phyloP scores from a whole-genome alignment of 176 grass and related monocot genomes.

The Cymbopogon citratus region DNA sequence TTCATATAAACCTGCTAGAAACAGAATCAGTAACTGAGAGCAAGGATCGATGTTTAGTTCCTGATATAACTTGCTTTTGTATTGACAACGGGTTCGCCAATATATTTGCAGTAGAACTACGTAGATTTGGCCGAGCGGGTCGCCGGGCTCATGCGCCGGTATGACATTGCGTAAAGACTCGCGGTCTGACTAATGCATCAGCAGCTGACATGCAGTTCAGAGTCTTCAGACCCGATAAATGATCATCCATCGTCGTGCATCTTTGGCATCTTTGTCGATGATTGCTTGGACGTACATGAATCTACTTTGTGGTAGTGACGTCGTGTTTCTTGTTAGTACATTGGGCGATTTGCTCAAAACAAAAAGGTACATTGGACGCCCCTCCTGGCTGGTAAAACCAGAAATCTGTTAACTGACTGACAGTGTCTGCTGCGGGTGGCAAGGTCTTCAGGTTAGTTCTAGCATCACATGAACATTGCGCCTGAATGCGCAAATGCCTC shows the following conservation, averaged over 20 bases:
- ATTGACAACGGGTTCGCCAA: too few species aligned
- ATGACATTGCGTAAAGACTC: conserved; percentile 6
- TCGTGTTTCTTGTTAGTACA: not conserved
- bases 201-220: too few species aligned
- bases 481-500: not conserved
- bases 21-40: too few species aligned
- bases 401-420: not conserved
- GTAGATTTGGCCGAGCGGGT: conserved; percentile 59
- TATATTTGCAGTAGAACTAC: too few species aligned
- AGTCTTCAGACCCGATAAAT: too few species aligned
- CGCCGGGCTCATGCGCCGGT: conserved; percentile 7
- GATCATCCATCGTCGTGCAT: not conserved
- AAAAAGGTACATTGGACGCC: too few species aligned
- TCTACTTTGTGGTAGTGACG: too few species aligned
- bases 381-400: not conserved
- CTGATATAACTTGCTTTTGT: too few species aligned
- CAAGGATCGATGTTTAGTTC: too few species aligned
- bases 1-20: too few species aligned
- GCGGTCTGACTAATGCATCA: not conserved
- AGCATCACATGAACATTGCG: not conserved
- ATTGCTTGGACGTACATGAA: not conserved
- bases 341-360: too few species aligned
- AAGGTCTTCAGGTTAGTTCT: not conserved
- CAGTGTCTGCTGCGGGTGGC: not conserved
- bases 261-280: not conserved